Base-by-base conservation (phyloP, 345 rosid genomes). In the Nephelium lappaceum region DNA sequence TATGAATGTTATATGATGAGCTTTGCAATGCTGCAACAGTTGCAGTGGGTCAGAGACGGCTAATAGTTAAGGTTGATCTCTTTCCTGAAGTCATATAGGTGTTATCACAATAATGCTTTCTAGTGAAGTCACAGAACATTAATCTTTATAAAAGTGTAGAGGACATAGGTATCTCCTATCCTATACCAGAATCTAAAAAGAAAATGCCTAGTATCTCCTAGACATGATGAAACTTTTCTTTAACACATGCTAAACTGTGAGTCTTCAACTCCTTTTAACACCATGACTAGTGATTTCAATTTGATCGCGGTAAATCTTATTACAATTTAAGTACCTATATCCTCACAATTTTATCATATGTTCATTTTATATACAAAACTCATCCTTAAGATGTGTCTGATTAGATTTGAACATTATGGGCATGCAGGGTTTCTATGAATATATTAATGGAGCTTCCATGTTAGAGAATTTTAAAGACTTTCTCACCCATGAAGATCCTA, bases 371-470 rank as follows among this genome's bases (percentile, higher is more conserved):
- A 23, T 36, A 31, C 23, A 21, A 21, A 68, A 64, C 42, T 75
- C 70, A 58, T 55, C 27, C 63, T 60, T 67, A 70, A 49, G 15
- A 61, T n/a, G 65, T 64, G 69, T 67, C 43, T 81, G 63, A 77
- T 71, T 55, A 68, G 60, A 66, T 58, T 80, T 77, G 39, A 43
- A 81, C 65, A 57, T 78, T 70, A 5, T 85, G 79, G 81, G 23
- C 70, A 11, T 87, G 79, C 87, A 95, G 99, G 95, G 87, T 70
- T 95, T 93, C 89, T 93, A 93, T 84, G 93, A 93, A 73, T 91
- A 85, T 83, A 92, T 96, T 21, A 86, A 88, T 42, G 90, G 92
- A 80, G 97, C 99, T 81, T 83, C 90, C 60, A 82, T 94, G 49
- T 85, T 93, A 83, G 95, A 86, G 78, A 81, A 82, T 57, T 75